Evolutionary conservation across 2,329 filamentous ascomycete genomes (phyloP).

Genomic region (Nemania sp.): DNA sequence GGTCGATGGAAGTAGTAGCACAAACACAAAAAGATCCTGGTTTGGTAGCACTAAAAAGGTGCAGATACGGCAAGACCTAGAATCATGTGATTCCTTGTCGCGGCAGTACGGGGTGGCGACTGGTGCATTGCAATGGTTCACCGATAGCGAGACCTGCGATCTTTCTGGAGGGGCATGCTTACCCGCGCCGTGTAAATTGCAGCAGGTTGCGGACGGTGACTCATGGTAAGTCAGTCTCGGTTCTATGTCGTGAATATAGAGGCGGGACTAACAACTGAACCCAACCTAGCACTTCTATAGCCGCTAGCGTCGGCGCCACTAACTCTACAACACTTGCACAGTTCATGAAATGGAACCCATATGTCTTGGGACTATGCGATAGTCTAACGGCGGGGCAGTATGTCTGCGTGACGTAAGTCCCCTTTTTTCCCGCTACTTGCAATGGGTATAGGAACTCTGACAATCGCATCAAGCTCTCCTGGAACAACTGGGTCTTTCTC

Average conservation of each 20-base stretch:
- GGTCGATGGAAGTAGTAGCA: neutral
- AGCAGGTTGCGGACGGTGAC: neutral
- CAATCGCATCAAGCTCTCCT: neutral
- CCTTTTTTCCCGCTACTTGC: too few relatives aligned
- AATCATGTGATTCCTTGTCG: neutral
- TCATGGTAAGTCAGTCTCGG: neutral
- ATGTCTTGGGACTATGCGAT: neutral
- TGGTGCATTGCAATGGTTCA: neutral
- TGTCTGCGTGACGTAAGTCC: neutral
- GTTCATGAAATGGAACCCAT: neutral
- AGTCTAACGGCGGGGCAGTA: neutral
- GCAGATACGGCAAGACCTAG: too few relatives aligned
- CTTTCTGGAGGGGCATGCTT: neutral
- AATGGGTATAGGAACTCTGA: too few relatives aligned
- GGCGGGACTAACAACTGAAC: neutral
- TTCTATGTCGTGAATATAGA: neutral
- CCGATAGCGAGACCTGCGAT: neutral
- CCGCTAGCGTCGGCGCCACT: neutral
- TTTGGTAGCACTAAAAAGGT: too few relatives aligned
- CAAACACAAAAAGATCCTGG: too few relatives aligned
- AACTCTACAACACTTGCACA: conserved; percentile 3
- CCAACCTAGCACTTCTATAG: neutral
- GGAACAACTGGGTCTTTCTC: neutral
- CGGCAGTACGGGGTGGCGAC: neutral
- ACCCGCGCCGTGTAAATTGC: neutral